Percentiles rank a stretch among this genome's conserved stretches.
Conservation (phyloP, 129 eudicot genomes). For the Glebionis coronaria region DNA sequence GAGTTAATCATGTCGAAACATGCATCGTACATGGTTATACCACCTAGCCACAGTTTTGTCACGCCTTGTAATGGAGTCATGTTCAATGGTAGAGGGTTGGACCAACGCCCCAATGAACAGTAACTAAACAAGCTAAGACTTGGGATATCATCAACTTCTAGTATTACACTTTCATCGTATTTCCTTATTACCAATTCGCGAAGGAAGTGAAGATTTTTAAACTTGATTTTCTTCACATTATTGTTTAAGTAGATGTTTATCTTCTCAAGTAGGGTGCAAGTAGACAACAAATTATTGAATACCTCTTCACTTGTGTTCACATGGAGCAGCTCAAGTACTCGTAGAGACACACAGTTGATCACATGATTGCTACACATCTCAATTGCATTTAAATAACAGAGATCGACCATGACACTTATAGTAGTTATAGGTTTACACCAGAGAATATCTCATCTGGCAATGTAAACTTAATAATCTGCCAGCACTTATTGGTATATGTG, state of each 20-base stretch:
- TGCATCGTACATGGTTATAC: not conserved
- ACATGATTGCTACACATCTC: not conserved
- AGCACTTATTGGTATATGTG: too few relatives aligned
- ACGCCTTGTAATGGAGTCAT: not conserved
- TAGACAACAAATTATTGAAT: not conserved
- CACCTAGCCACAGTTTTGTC: not conserved
- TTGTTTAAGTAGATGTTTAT: not conserved
- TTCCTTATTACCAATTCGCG: not conserved
- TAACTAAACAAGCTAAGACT: not conserved
- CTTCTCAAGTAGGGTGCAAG: constrained; percentile 2
- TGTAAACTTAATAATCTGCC: not conserved
- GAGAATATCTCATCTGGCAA: not conserved
- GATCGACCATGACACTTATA: not conserved
- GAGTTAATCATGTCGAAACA: not conserved
- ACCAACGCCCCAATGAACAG: not conserved
- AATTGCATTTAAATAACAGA: not conserved
- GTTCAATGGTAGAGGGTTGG: not conserved
- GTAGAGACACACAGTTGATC: constrained; percentile 1
- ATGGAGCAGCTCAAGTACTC: not conserved
- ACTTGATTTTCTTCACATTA: not conserved
- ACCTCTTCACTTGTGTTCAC: constrained; percentile 4
- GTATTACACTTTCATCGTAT: not conserved
- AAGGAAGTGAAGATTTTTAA: constrained; percentile 11
- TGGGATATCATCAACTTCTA: constrained; percentile 4
- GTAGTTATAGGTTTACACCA: not conserved